Conservation (phyloP, 495 filamentous ascomycete genomes). For the Talaromyces stipitatus region DNA sequence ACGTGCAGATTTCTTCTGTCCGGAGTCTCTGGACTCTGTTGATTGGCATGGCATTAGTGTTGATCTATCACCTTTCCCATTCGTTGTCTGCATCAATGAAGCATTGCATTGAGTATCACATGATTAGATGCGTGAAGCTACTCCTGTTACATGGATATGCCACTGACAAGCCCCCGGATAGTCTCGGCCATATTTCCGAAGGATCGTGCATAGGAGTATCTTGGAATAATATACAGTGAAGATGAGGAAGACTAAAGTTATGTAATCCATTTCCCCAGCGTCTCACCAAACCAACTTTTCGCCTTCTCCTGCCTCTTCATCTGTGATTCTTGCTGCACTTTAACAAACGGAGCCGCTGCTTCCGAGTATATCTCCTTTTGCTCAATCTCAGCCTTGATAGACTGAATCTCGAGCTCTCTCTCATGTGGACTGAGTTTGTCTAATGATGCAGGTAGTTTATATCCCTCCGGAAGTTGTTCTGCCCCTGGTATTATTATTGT, state of each 20-base stretch:
- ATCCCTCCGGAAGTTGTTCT: constrained; percentile 24
- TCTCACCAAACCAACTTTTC: constrained; percentile 45
- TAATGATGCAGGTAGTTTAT: constrained; percentile 44
- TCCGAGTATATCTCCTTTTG: constrained; percentile 47
- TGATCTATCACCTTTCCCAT: not conserved
- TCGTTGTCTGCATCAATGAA: too few species aligned
- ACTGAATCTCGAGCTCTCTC: constrained; percentile 56
- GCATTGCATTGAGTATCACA: too few species aligned
- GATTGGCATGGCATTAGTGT: not conserved
- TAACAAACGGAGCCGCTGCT: constrained; percentile 45
- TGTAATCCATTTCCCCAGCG: constrained; percentile 37
- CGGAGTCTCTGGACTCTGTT: not conserved
- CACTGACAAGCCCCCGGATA: too few species aligned
- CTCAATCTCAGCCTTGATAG: constrained; percentile 52
- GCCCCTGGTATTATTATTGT: constrained; percentile 24
- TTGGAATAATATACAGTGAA: not conserved
- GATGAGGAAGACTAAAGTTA: constrained; percentile 8
- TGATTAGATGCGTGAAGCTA: not conserved
- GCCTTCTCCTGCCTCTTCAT: constrained; percentile 52
- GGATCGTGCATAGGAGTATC: not conserved
- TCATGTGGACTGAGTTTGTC: constrained; percentile 55
- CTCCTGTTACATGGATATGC: too few species aligned
- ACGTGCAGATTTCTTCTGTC: too few species aligned
- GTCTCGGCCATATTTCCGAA: not conserved
- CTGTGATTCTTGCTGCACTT: constrained; percentile 50